phyloP scores from a whole-genome alignment of 768 basidiomycete genomes.

The Zangia roseola region DNA sequence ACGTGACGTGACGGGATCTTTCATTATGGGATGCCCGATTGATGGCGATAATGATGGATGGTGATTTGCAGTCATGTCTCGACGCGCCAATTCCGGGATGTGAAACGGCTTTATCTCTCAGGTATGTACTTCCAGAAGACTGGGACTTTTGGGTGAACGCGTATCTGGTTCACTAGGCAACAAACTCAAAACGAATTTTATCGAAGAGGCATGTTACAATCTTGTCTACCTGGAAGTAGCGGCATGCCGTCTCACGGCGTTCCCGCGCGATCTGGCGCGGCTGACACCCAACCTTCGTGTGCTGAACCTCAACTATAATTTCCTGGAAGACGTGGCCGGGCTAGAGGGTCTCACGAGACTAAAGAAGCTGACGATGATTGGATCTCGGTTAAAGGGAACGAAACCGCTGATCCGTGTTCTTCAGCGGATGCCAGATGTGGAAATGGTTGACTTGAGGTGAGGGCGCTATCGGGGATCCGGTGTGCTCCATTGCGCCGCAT shows the following conservation, averaged over 20 bases:
- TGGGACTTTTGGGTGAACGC: conserved; percentile 18
- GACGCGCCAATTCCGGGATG: conserved; percentile 77
- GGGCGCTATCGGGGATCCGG: conserved; percentile 25
- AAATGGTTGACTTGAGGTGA: conserved; percentile 91
- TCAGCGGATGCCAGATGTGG: conserved; percentile 71
- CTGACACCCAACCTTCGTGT: conserved; percentile 84
- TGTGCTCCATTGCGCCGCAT: conserved; percentile 4
- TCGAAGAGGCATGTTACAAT: conserved; percentile 80
- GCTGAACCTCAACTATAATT: conserved; percentile 97
- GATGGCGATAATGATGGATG: conserved; percentile 34
- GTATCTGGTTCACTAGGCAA: conserved; percentile 56
- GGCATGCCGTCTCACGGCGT: conserved; percentile 71
- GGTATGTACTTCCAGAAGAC: conserved; percentile 51
- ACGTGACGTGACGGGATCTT: conserved; percentile 38
- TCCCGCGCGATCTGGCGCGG: conserved; percentile 66
- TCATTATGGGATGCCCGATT: conserved; percentile 37
- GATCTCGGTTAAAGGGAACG: conserved; percentile 73
- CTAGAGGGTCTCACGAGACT: conserved; percentile 74
- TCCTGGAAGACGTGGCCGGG: conserved; percentile 68
- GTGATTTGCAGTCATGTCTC: conserved; percentile 40
- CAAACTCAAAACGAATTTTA: conserved; percentile 57
- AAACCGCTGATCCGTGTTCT: conserved; percentile 72
- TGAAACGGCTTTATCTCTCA: conserved; percentile 92
- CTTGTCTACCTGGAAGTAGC: conserved; percentile 91
- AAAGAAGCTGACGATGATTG: conserved; percentile 84